A percentile compares a stretch with the other conserved stretches of the same genome.
phyloP scores from a whole-genome alignment of 164 flowering plant genomes.

The Akebia trifoliata region DNA sequence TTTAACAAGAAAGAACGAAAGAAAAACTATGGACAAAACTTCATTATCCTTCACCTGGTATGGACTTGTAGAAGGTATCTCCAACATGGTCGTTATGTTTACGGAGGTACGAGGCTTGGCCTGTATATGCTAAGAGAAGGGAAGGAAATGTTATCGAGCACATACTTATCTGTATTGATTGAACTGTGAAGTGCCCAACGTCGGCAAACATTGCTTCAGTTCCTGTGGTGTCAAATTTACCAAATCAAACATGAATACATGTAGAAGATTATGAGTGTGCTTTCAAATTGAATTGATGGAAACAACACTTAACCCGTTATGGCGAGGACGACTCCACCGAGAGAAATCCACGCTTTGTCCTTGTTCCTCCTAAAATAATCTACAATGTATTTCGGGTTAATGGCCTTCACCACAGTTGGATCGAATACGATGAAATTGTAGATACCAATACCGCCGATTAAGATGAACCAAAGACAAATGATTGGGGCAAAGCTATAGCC shows the following conservation, averaged over 20 bases:
- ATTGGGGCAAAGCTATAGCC: constrained; percentile 73
- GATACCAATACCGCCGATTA: constrained; percentile 44
- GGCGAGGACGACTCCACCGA: constrained; percentile 60
- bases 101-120: constrained; percentile 68
- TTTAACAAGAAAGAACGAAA: background rate
- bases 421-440: constrained; percentile 53
- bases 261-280: too few relatives aligned
- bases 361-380: constrained; percentile 55
- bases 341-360: constrained; percentile 61
- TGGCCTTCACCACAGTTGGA: constrained; percentile 44
- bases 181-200: constrained; percentile 67
- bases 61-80: constrained; percentile 50
- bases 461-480: constrained; percentile 50
- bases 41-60: constrained; percentile 39
- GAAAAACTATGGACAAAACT: too few relatives aligned
- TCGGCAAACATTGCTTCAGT: constrained; percentile 79
- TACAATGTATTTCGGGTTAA: constrained; percentile 51
- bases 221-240: constrained; percentile 26
- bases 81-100: constrained; percentile 27
- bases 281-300: too few relatives aligned
- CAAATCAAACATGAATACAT: background rate
- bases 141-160: constrained; percentile 49
- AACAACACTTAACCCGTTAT: constrained; percentile 38
- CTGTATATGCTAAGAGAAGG: constrained; percentile 50
- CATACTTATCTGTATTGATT: constrained; percentile 62